Percentiles rank a stretch among this genome's conserved stretches.
phyloP scores from a whole-genome alignment of 106 monocot genomes.

The Xerophyta viscosa region DNA sequence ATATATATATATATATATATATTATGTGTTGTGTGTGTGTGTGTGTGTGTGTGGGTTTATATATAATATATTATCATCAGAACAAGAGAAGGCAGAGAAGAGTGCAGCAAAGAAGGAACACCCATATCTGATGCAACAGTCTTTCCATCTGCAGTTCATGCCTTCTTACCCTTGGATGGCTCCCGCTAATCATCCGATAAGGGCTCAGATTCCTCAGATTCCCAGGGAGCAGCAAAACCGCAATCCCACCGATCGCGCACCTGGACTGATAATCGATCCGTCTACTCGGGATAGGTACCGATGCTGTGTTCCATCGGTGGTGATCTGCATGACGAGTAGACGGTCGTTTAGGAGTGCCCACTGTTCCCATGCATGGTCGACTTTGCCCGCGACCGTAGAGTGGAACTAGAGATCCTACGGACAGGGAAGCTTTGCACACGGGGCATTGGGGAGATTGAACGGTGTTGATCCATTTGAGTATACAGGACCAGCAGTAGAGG shows the following conservation, averaged over 20 bases:
- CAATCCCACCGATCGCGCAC: slow-evolving; percentile 13
- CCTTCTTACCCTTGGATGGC: slow-evolving; percentile 10
- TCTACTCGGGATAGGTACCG: not conserved
- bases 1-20: no score
- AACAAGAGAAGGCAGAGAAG: slow-evolving; percentile 22
- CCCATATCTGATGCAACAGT: slow-evolving; percentile 19
- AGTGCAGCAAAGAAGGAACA: slow-evolving; percentile 14
- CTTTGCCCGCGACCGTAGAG: slow-evolving; percentile 28
- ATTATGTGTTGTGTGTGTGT: no score
- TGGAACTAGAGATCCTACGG: slow-evolving; percentile 20
- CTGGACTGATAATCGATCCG: not conserved
- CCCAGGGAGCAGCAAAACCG: slow-evolving; percentile 13
- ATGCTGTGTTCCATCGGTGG: not conserved
- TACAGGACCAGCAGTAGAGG: slow-evolving; percentile 56
- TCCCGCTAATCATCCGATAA: not conserved
- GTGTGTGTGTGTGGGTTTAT: no score
- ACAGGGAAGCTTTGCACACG: slow-evolving; percentile 31
- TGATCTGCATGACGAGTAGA: not conserved
- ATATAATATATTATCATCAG: slow-evolving; percentile 8
- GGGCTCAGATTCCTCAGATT: slow-evolving; percentile 4
- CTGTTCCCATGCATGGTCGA: not conserved
- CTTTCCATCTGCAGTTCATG: slow-evolving; percentile 12
- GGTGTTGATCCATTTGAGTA: slow-evolving; percentile 30
- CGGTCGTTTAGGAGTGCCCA: slow-evolving; percentile 8
- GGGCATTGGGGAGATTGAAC: not conserved